These are phyloP conservation scores for Sideroxylon spinosum DNA, from an alignment of 179 eudicot genomes.

Conservation along the genomic window DNA sequence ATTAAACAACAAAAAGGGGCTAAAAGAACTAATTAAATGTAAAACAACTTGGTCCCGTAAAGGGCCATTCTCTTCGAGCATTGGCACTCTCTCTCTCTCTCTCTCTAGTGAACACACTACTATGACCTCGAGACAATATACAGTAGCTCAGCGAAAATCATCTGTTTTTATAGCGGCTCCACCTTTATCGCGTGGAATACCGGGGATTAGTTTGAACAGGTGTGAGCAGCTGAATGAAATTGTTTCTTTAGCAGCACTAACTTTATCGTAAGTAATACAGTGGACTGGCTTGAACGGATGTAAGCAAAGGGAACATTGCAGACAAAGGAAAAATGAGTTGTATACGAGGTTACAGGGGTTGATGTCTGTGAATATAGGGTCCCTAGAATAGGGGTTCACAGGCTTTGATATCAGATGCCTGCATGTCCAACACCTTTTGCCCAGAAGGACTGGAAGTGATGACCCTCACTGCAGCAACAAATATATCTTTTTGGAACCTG, in stretches of 20 bases:
- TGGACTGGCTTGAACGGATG: slow-evolving; percentile 22
- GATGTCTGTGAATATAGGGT: not conserved
- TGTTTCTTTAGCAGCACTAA: slow-evolving; percentile 21
- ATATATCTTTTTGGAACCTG: slow-evolving; percentile 47
- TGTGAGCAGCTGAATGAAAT: slow-evolving; percentile 4
- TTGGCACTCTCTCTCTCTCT: slow-evolving; percentile 19
- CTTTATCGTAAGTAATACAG: slow-evolving; percentile 37
- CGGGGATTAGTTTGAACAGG: slow-evolving; percentile 15
- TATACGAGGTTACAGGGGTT: not conserved
- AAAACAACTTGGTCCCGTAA: slow-evolving; percentile 26
- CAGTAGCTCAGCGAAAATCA: slow-evolving; percentile 37
- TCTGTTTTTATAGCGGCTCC: slow-evolving; percentile 23
- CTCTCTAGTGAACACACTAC: slow-evolving; percentile 23
- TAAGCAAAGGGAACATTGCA: slow-evolving; percentile 18
- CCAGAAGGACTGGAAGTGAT: slow-evolving; percentile 44
- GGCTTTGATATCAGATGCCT: slow-evolving; percentile 60
- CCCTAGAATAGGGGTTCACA: slow-evolving; percentile 64
- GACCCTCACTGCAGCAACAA: slow-evolving; percentile 40
- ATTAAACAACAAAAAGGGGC: not conserved
- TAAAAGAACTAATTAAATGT: slow-evolving; percentile 26
- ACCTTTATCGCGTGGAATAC: not conserved
- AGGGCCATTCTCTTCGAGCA: slow-evolving; percentile 21
- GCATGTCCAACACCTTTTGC: slow-evolving; percentile 49
- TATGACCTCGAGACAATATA: slow-evolving; percentile 44
- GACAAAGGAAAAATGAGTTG: slow-evolving; percentile 10